Evolutionary conservation across 805 yeast species (phyloP).

Genomic region (Lipomyces lipofer): DNA sequence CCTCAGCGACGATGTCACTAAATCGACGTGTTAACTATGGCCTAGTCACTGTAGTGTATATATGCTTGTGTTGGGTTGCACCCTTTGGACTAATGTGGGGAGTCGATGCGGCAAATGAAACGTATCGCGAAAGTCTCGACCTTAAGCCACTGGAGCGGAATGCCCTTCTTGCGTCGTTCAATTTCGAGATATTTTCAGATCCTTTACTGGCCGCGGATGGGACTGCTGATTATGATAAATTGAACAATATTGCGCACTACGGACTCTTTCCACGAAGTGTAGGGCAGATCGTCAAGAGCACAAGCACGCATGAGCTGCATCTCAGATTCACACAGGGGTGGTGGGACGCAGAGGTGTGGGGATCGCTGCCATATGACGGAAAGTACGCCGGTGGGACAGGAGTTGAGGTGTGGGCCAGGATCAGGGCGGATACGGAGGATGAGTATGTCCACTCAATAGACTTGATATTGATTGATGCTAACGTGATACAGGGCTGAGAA

Average conservation of each 20-base stretch:
- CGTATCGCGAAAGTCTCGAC: constrained; percentile 59
- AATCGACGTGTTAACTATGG: too few relatives aligned
- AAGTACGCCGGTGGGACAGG: constrained; percentile 85
- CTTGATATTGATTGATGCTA: background rate
- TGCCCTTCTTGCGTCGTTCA: constrained; percentile 66
- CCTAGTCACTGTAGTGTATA: too few relatives aligned
- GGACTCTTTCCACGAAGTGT: constrained; percentile 76
- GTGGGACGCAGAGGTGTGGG: constrained; percentile 92
- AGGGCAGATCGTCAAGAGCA: constrained; percentile 68
- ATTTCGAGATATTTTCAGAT: constrained; percentile 63
- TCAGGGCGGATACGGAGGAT: constrained; percentile 59
- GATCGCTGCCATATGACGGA: constrained; percentile 74
- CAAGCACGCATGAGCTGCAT: constrained; percentile 74
- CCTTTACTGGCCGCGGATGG: constrained; percentile 30
- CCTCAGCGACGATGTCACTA: too few relatives aligned
- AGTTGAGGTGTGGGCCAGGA: constrained; percentile 86
- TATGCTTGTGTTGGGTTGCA: too few relatives aligned
- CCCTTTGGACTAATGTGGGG: background rate
- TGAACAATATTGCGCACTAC: constrained; percentile 45
- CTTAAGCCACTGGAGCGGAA: constrained; percentile 75
- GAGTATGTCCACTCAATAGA: constrained; percentile 37
- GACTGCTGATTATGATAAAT: background rate
- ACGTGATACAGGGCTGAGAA: constrained; percentile 37
- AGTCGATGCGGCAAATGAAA: background rate
- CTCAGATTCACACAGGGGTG: constrained; percentile 89